These are phyloP conservation scores for Fusarium chaquense DNA, from an alignment of 2,329 filamentous ascomycete species.

Conservation along the genomic window DNA sequence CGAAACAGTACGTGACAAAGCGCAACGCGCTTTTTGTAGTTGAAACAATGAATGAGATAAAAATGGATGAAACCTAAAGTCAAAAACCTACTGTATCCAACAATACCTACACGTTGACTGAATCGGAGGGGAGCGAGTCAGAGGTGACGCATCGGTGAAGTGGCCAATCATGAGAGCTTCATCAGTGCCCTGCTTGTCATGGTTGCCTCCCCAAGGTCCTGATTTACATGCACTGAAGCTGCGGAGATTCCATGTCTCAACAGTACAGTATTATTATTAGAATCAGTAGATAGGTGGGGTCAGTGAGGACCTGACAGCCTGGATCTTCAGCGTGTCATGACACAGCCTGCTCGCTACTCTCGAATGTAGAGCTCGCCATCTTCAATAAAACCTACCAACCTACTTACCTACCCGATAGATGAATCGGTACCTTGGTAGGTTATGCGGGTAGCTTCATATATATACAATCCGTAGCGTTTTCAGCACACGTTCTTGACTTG, in stretches of 20 bases:
- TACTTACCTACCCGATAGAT: no score
- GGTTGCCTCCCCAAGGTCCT: slow-evolving; percentile 39
- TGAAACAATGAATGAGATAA: not conserved
- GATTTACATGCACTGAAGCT: not conserved
- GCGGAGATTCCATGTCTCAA: not conserved
- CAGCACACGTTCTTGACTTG: not conserved
- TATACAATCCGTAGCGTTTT: not conserved
- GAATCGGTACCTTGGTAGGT: not conserved
- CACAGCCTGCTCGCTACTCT: not conserved
- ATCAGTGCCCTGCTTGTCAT: slow-evolving; percentile 34
- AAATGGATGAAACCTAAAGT: slow-evolving; percentile 18
- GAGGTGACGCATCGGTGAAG: slow-evolving; percentile 47
- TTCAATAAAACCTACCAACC: not conserved
- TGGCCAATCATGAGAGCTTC: slow-evolving; percentile 40
- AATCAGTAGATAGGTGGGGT: not conserved
- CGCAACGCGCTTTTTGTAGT: slow-evolving; percentile 1
- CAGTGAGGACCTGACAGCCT: not conserved
- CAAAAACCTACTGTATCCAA: not conserved
- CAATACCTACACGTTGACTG: slow-evolving; percentile 7
- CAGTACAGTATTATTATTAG: not conserved
- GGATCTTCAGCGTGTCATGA: not conserved
- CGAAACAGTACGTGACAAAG: not conserved
- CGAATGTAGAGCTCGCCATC: not conserved
- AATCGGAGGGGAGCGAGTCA: slow-evolving; percentile 38
- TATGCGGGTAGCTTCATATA: no score